Base-by-base conservation (phyloP, 805 yeast species). In the Candida mattraensis region DNA sequence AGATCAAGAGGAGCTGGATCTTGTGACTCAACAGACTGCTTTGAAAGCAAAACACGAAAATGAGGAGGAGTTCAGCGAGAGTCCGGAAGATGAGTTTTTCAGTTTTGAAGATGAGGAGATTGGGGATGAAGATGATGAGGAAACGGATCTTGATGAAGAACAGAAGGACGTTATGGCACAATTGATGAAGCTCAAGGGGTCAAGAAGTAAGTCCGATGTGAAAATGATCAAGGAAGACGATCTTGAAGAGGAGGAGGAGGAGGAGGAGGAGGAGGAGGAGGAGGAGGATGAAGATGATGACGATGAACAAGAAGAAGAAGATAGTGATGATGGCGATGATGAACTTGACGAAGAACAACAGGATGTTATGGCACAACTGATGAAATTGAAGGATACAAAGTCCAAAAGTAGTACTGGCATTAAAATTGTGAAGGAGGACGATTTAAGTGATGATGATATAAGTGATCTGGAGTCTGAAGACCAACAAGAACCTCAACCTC, bases 321-420 rank as follows among this genome's bases (percentile, higher is more conserved):
- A 9, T 33, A 20, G 28, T 33, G 40, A 19, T 40, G 32, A 39
- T 30, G 22, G 35, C 12, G 45, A 42, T 10, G 39, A 39, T 20
- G 39, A 27, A 4, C 40, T 32, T 10, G 39, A 37, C 7, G 37
- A 38, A 3, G 38, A 38, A 19, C 23, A 85, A 79, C 52, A 23
- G 86, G 85, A 56, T 3, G 39, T 39, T 12, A 39, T 39, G 44
- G 88, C 95, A 3, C 82, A 83, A 45, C 78, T 83, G 51, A 66
- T 87, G 12, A 91, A 91, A 1, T 58, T 84, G 49, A 69, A 67
- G 15, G 35, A 34, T 5, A 28, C 30, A 5, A 31, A 39, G 76
- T 76, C 43, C 74, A 8, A 21, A 28, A 18, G 12, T 9, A n/a
- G 20, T 20, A 12, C 5, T 10, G 29, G 19, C 15, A 20, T 29